Evolutionary conservation across 108 stramenopile species (phyloP).

Genomic region (Asterionellopsis glacialis): DNA sequence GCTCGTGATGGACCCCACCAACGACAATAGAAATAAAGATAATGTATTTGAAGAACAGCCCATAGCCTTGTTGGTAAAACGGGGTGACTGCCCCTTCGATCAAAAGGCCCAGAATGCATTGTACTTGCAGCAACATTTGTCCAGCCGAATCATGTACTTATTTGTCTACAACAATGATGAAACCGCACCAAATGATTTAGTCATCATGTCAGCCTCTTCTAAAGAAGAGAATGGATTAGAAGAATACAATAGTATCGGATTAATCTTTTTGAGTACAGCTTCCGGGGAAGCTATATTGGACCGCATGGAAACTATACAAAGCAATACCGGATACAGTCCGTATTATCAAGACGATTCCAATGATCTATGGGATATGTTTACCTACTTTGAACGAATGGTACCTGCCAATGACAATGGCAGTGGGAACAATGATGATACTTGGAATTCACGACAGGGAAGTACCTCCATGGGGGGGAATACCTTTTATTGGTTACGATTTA

Average conservation of each 20-base stretch:
- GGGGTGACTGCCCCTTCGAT: constrained; percentile 28
- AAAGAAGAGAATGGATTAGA: background rate
- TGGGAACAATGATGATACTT: background rate
- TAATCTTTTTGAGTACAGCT: constrained; percentile 9
- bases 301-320: background rate
- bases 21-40: too few relatives aligned
- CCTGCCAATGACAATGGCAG: background rate
- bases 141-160: constrained; percentile 12
- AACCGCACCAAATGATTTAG: constrained; percentile 11
- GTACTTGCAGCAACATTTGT: constrained; percentile 14
- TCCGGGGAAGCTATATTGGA: constrained; percentile 10
- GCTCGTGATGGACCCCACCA: too few relatives aligned
- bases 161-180: constrained; percentile 39
- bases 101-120: constrained; percentile 26
- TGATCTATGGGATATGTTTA: constrained; percentile 14
- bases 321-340: constrained; percentile 2
- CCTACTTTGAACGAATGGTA: constrained; percentile 2
- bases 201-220: constrained; percentile 2
- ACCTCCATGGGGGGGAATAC: background rate
- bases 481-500: constrained; percentile 37
- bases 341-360: constrained; percentile 5
- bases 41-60: constrained; percentile 1
- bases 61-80: constrained; percentile 33
- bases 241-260: background rate
- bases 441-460: background rate